Percentiles rank a stretch among this genome's conserved stretches.
Conservation (phyloP, 2,329 filamentous ascomycete species). For the Arthrinium puccinioides region DNA sequence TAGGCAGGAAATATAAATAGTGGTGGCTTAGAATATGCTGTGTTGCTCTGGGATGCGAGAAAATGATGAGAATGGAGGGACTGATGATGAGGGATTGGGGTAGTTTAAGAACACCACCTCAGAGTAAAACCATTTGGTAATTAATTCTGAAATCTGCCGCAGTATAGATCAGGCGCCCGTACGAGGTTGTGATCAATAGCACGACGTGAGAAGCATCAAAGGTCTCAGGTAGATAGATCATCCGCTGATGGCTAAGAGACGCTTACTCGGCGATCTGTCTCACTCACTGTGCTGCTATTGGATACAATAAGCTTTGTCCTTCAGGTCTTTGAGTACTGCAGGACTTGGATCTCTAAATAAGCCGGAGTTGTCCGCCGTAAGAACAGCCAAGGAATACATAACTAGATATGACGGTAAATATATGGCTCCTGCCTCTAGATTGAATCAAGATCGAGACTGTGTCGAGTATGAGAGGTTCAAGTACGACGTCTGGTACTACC, state of each 20-base stretch:
- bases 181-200: background rate
- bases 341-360: background rate
- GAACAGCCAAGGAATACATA: background rate
- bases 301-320: background rate
- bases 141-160: background rate
- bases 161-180: background rate
- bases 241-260: background rate
- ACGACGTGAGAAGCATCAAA: background rate
- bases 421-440: too few species aligned
- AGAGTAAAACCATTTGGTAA: background rate
- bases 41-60: background rate
- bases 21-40: background rate
- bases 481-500: too few species aligned
- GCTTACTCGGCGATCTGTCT: background rate
- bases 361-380: background rate
- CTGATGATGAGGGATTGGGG: background rate
- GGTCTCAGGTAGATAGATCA: background rate
- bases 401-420: background rate
- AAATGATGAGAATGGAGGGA: background rate
- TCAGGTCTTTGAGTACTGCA: background rate
- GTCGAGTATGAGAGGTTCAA: too few species aligned
- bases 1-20: background rate
- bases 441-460: too few species aligned
- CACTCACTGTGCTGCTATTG: background rate
- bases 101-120: background rate